Evolutionary conservation across 208 protist genomes (phyloP).

Genomic region (Wallacemonas sp.): DNA sequence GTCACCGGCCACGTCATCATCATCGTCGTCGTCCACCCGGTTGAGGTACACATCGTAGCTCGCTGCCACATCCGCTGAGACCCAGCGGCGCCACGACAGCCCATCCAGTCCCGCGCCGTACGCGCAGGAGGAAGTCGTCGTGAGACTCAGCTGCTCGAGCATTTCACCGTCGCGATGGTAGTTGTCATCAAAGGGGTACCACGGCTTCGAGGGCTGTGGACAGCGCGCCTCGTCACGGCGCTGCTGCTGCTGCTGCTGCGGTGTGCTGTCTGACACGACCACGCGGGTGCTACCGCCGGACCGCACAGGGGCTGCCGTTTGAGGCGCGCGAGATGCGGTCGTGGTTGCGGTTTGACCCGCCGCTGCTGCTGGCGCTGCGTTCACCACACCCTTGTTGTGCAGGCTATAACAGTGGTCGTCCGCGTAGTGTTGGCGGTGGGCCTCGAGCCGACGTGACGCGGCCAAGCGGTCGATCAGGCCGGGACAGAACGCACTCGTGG

Average conservation of each 20-base stretch:
- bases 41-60: conserved; percentile 16
- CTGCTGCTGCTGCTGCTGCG: neutral
- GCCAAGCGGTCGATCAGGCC: neutral
- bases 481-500: conserved; percentile 7
- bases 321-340: no score
- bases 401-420: conserved; percentile 13
- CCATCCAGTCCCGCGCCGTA: conserved; percentile 46
- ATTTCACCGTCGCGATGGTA: conserved; percentile 58
- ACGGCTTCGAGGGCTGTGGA: neutral
- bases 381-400: no score
- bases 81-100: conserved; percentile 30
- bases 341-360: no score
- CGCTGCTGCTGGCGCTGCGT: no score
- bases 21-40: neutral
- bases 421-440: neutral
- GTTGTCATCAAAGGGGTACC: conserved; percentile 36
- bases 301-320: no score
- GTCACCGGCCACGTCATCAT: conserved; percentile 1
- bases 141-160: conserved; percentile 53
- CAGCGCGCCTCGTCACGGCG: neutral
- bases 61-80: conserved; percentile 16
- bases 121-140: conserved; percentile 53
- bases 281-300: no score
- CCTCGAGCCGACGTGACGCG: neutral
- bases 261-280: no score